Evolutionary conservation across 2,329 filamentous ascomycete genomes (phyloP).

Genomic region (Cladophialophora bantiana): DNA sequence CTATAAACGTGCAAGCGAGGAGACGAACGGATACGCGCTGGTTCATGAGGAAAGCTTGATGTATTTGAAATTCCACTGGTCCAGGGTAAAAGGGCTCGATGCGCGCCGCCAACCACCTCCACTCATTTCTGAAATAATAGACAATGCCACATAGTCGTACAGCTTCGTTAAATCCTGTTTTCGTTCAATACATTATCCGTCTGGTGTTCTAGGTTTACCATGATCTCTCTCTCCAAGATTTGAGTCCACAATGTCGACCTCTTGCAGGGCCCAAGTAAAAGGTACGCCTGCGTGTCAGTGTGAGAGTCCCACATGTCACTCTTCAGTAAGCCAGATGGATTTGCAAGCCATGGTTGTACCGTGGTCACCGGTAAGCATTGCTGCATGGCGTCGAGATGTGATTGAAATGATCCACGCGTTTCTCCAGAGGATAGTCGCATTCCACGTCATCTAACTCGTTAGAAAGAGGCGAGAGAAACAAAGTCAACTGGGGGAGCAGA

Average conservation of each 20-base stretch:
- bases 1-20: no score
- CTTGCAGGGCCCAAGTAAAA: neutral
- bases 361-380: neutral
- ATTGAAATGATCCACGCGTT: neutral
- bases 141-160: constrained; percentile 6
- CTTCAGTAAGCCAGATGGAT: neutral
- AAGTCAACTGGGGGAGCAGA: neutral
- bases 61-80: neutral
- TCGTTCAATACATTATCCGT: neutral
- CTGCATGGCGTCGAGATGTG: neutral
- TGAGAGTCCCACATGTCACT: neutral
- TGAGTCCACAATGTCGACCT: neutral
- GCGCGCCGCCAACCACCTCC: neutral
- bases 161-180: constrained; percentile 3
- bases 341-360: neutral
- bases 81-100: neutral
- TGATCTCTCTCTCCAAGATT: neutral
- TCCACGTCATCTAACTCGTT: constrained; percentile 9
- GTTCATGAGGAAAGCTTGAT: neutral
- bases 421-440: neutral
- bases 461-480: neutral
- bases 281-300: neutral
- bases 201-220: neutral
- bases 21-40: neutral
- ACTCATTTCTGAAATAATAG: neutral